phyloP scores from a whole-genome alignment of 2,329 filamentous ascomycete genomes.

The Cladobotryum mycophilum region DNA sequence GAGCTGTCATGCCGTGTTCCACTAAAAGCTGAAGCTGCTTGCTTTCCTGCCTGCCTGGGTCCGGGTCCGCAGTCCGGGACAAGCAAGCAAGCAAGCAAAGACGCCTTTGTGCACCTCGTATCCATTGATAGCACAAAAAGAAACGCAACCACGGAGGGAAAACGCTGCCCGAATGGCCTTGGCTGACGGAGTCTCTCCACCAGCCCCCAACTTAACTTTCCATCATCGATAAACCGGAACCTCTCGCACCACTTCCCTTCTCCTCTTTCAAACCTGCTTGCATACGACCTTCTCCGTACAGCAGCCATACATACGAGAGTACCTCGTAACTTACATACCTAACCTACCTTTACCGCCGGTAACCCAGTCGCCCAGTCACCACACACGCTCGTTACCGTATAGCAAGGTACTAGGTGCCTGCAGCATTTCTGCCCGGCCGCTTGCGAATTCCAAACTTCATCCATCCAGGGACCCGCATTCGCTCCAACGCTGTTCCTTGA shows the following conservation, averaged over 20 bases:
- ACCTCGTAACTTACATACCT: not conserved
- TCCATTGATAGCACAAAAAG: slow-evolving; percentile 10
- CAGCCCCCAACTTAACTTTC: slow-evolving; percentile 10
- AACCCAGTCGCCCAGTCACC: too few species aligned
- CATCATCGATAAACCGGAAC: slow-evolving; percentile 7
- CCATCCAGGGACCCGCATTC: slow-evolving; percentile 6
- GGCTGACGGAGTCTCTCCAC: slow-evolving; percentile 2
- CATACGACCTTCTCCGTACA: not conserved
- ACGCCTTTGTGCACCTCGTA: slow-evolving; percentile 6
- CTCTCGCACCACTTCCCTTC: slow-evolving; percentile 5
- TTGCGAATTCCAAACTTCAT: not conserved
- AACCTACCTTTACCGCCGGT: not conserved
- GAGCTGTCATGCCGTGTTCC: not conserved
- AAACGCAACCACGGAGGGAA: not conserved
- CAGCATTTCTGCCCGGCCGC: not conserved
- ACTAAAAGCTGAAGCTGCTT: not conserved
- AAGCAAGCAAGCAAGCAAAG: slow-evolving; percentile 1
- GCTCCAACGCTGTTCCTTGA: slow-evolving; percentile 8
- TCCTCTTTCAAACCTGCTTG: slow-evolving; percentile 6
- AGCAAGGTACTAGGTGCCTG: too few species aligned
- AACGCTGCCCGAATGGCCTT: not conserved
- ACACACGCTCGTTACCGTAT: too few species aligned
- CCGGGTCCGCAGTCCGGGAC: not conserved
- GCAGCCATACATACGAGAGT: not conserved
- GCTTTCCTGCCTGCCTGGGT: not conserved